A percentile compares a stretch with the other conserved stretches of the same genome.
These are phyloP conservation scores for Papiliotrema flavescens DNA, from an alignment of 1,284 basidiomycete genomes.

Conservation along the genomic window DNA sequence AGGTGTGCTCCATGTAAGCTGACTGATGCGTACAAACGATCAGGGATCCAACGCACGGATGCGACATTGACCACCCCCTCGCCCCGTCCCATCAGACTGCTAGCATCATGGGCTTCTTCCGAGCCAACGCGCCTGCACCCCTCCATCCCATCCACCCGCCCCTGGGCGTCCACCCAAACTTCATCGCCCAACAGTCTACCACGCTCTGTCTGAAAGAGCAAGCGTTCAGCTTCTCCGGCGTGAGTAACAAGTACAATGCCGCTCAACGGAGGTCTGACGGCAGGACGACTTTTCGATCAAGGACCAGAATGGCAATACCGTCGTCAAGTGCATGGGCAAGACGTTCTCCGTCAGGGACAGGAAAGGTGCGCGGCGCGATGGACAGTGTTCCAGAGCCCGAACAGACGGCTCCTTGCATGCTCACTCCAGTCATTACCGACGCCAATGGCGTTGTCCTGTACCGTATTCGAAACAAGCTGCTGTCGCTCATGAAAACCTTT, in stretches of 20 bases:
- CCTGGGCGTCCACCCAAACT: not conserved
- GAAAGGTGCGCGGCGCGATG: constrained; percentile 12
- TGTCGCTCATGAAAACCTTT: constrained; percentile 29
- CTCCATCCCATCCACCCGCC: not conserved
- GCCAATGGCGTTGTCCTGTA: constrained; percentile 32
- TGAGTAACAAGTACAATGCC: constrained; percentile 5
- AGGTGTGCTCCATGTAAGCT: too few species aligned
- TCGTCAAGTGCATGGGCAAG: constrained; percentile 36
- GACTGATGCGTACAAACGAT: too few species aligned
- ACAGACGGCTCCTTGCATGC: too few species aligned
- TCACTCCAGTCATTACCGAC: constrained; percentile 43
- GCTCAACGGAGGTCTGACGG: not conserved
- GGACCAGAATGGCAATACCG: constrained; percentile 32
- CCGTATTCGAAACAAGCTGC: constrained; percentile 32
- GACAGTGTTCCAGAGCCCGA: not conserved
- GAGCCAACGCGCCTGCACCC: constrained; percentile 13
- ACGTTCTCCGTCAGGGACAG: constrained; percentile 40
- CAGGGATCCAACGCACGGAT: too few species aligned
- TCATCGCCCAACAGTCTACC: constrained; percentile 13
- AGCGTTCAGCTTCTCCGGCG: constrained; percentile 37
- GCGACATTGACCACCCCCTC: too few species aligned
- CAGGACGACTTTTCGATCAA: constrained; percentile 42
- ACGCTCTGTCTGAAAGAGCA: constrained; percentile 44
- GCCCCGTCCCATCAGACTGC: too few species aligned
- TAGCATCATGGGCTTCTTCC: constrained; percentile 34